Base-by-base conservation (phyloP, 495 filamentous ascomycete species). In the Elaphomyces granulatus region DNA sequence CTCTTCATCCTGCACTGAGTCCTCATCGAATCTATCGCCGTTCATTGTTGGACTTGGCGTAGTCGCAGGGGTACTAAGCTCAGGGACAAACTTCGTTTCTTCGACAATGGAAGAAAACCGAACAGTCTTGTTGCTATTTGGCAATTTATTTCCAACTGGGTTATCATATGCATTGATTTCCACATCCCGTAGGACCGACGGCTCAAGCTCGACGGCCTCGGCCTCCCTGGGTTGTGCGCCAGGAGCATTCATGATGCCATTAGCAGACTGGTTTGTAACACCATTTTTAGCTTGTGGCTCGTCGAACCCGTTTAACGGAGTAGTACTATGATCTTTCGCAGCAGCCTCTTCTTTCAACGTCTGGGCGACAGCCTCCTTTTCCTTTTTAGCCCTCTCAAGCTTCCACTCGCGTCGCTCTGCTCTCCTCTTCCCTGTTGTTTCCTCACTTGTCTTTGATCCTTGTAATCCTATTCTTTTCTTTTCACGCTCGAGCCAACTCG, bases 401-500 rank as follows among this genome's bases (percentile, higher is more conserved):
- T 99, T 99, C 55, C 83, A 74, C 52, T 80, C 70, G 45, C 76
- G 77, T 17, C 90, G 74, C 54, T 94, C 86, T 32, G 78, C 72
- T 46, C 90, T 74, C 38, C 90, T 66, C 33, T 74, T 61, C 16
- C 70, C 69, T n/a, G 87, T 96, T 32, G 74, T 56, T 40, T 90
- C 79, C 56, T 94, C 86, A 37, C 79, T 83, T 2, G 80, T 83
- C 40, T 64, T 61, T 14, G 68, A 72, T 20, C 71, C 72, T 20
- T 72, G 58, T 8, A 76, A 46, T 3, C 83, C 85, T 32, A 73
- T 66, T 43, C 77, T 70, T 37, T 74, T 74, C 51, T 81, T 82
- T 53, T 94, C 84, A 36, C 83, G 68, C 37, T 80, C 81, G 38
- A 95, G 56, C 90, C 90, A 99, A 40, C 74, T 85, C 2, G 88